These are phyloP conservation scores for Phytopythium kandeliae DNA, from an alignment of 352 stramenopile genomes.

Conservation along the genomic window DNA sequence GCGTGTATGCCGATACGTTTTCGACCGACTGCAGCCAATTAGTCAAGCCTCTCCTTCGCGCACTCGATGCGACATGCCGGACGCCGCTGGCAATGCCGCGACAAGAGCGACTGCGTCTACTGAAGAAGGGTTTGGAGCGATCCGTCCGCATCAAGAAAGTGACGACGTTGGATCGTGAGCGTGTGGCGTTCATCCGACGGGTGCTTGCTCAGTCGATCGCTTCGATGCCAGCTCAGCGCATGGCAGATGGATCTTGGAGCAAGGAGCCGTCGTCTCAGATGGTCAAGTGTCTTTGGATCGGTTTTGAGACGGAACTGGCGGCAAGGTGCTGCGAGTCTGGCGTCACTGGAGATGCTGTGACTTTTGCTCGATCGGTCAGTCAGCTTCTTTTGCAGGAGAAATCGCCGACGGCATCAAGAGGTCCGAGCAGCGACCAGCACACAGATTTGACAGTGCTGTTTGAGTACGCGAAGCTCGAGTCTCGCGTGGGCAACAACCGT, in stretches of 20 bases:
- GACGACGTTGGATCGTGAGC: constrained; percentile 24
- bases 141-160: constrained; percentile 16
- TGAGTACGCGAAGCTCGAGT: constrained; percentile 53
- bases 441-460: constrained; percentile 26
- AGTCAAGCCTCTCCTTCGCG: constrained; percentile 34
- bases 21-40: constrained; percentile 26
- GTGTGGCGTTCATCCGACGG: constrained; percentile 39
- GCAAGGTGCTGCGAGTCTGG: background rate
- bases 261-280: constrained; percentile 6
- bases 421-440: background rate
- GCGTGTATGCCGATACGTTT: constrained; percentile 2
- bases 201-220: constrained; percentile 22
- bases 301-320: constrained; percentile 31
- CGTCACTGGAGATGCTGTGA: constrained; percentile 1
- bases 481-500: constrained; percentile 29
- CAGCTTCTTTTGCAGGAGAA: constrained; percentile 19
- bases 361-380: constrained; percentile 25
- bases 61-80: constrained; percentile 20
- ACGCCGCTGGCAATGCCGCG: constrained; percentile 24
- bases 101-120: constrained; percentile 14
- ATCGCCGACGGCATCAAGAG: background rate
- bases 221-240: constrained; percentile 11
- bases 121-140: constrained; percentile 16
- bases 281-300: constrained; percentile 47
- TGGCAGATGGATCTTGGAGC: background rate